These are phyloP conservation scores for Aspergillus udagawae DNA, from an alignment of 2,329 filamentous ascomycete species.

Conservation along the genomic window DNA sequence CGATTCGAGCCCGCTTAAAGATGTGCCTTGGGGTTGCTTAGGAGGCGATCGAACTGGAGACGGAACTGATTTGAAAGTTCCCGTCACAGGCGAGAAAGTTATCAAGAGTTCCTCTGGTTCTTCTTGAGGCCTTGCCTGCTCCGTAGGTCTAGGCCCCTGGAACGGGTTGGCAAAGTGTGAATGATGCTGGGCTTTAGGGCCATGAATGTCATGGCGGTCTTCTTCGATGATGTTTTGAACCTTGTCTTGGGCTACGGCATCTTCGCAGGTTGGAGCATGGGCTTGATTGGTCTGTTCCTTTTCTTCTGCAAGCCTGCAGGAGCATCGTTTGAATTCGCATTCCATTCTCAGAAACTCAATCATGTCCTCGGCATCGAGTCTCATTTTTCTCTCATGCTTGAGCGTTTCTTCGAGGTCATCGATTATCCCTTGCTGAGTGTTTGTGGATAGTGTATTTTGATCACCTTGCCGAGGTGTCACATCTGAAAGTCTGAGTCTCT, in stretches of 20 bases:
- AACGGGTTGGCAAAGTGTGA: background rate
- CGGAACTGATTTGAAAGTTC: conserved; percentile 40
- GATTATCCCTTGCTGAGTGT: conserved; percentile 42
- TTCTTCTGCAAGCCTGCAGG: conserved; percentile 44
- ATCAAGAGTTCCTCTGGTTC: conserved; percentile 34
- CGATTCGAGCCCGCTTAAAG: conserved; percentile 11
- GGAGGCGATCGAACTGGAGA: conserved; percentile 32
- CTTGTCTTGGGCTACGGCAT: background rate
- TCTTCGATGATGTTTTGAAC: conserved; percentile 1
- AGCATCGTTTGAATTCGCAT: conserved; percentile 47
- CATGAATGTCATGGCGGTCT: background rate
- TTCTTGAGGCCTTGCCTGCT: conserved; percentile 18
- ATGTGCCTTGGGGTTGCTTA: conserved; percentile 18
- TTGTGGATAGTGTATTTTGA: conserved; percentile 17
- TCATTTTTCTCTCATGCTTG: conserved; percentile 46
- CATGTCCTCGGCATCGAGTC: conserved; percentile 54
- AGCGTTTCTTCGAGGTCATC: conserved; percentile 47
- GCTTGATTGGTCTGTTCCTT: conserved; percentile 38
- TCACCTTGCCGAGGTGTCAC: conserved; percentile 23
- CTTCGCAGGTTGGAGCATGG: conserved; percentile 19
- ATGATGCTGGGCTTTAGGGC: background rate
- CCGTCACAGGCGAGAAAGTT: conserved; percentile 41
- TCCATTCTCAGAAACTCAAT: conserved; percentile 49
- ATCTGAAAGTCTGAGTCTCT: conserved; percentile 31
- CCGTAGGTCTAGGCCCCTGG: background rate